Conservation (phyloP, 2,329 filamentous ascomycete species). For the Fusarium irregulare region DNA sequence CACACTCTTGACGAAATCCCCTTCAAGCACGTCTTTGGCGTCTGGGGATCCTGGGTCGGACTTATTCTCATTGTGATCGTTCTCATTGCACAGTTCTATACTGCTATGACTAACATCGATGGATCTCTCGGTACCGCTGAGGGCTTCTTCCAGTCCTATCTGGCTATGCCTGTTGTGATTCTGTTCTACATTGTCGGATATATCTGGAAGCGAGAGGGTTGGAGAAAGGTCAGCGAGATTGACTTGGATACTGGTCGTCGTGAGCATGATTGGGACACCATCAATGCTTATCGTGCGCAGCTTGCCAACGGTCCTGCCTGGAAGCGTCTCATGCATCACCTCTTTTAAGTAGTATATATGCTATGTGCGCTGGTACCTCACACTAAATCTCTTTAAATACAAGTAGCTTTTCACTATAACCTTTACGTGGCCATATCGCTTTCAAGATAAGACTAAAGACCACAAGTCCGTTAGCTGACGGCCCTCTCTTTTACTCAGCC, state of each 20-base stretch:
- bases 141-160: slow-evolving; percentile 65
- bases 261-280: slow-evolving; percentile 70
- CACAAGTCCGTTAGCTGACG: too few species aligned
- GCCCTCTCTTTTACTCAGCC: too few species aligned
- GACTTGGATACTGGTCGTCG: slow-evolving; percentile 74
- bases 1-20: slow-evolving; percentile 74
- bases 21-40: slow-evolving; percentile 70
- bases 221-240: slow-evolving; percentile 68
- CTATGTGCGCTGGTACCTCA: background rate
- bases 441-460: too few species aligned
- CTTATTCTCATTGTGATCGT: slow-evolving; percentile 67
- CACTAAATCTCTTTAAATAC: background rate
- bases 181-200: slow-evolving; percentile 67
- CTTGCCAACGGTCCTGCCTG: slow-evolving; percentile 60
- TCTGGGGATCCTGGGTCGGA: slow-evolving; percentile 73
- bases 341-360: slow-evolving; percentile 44
- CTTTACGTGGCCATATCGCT: too few species aligned
- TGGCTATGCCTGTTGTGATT: slow-evolving; percentile 66
- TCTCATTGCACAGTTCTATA: slow-evolving; percentile 66
- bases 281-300: slow-evolving; percentile 60
- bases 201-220: slow-evolving; percentile 71
- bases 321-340: slow-evolving; percentile 49
- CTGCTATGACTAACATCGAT: slow-evolving; percentile 56
- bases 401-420: too few species aligned
- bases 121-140: slow-evolving; percentile 46